Base-by-base conservation (phyloP, 2,329 filamentous ascomycete species). In the Colletotrichum filicis region DNA sequence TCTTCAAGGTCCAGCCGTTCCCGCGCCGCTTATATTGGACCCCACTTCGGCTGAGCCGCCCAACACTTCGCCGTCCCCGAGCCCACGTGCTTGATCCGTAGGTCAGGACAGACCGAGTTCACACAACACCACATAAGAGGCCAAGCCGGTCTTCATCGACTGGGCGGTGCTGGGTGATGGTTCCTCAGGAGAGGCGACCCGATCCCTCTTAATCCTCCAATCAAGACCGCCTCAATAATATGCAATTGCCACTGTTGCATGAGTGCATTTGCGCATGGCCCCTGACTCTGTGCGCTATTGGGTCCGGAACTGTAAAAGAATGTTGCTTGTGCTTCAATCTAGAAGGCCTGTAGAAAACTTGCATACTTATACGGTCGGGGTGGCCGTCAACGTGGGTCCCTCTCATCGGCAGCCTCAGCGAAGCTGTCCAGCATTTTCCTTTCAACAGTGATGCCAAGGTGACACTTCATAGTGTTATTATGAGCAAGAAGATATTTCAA, bases 21-120 rank as follows among this genome's bases (percentile, higher is more conserved):
- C 59, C 70, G 66, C 64, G 28, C 55, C 42, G 56, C 35, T 28
- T 70, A 8, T 26, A 42, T 16, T 26, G 46, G 26, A 22, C 60
- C 66, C 66, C 66, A 60, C 70, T 32, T 28, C 66, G 60, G 66
- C 60, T 60, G 53, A n/a, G 30, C 70, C 55, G 24, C 52, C 66
- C 66, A 60, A 32, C 55, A 46, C 59, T 49, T 60, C 35, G 53
- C 66, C 42, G 59, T 42, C 30, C 6, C 60, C 66, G 70, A 70
- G 24, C 56, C 70, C 70, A 73, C 70, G 70, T 73, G 70, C 70
- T 73, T 19, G 16, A 49, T 70, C 68, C 66, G 60, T 70, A 70
- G 70, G 70, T 60, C 60, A 70, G 66, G 70, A 73, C 46, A 42
- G 57, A 24, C 46, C 19, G 66, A 59, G 28, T n/a, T 63, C 5